phyloP scores from a whole-genome alignment of 2,329 filamentous ascomycete genomes.

The Apiospora arundinis region DNA sequence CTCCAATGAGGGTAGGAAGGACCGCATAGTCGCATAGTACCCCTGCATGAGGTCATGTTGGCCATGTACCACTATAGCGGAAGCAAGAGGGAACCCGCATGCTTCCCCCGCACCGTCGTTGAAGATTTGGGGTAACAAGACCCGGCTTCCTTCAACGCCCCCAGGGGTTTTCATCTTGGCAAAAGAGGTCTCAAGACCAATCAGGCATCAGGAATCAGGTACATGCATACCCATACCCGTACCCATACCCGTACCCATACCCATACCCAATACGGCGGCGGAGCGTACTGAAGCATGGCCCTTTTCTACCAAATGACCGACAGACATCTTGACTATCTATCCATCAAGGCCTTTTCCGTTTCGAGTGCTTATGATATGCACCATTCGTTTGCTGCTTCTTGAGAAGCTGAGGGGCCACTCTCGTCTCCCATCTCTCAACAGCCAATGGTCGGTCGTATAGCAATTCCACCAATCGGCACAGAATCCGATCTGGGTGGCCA shows the following conservation, averaged over 20 bases:
- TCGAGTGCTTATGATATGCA: not conserved
- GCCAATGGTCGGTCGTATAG: too few species aligned
- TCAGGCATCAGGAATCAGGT: not conserved
- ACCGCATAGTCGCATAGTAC: too few species aligned
- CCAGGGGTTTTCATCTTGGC: not conserved
- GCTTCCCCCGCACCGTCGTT: not conserved
- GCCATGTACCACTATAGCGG: too few species aligned
- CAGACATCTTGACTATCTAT: not conserved
- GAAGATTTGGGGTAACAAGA: not conserved
- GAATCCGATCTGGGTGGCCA: too few species aligned
- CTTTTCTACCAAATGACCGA: conserved; percentile 3
- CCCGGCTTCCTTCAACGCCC: not conserved
- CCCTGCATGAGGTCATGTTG: too few species aligned
- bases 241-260: not conserved
- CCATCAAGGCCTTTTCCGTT: not conserved
- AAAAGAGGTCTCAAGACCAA: not conserved
- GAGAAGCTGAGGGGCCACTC: too few species aligned
- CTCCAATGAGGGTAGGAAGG: not conserved
- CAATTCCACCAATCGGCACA: too few species aligned
- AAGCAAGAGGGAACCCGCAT: too few species aligned
- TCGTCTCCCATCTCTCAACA: too few species aligned
- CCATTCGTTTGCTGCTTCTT: too few species aligned
- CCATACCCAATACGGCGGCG: not conserved
- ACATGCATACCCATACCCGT: too few species aligned
- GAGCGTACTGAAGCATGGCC: not conserved